phyloP scores from a whole-genome alignment of 2,329 filamentous ascomycete species.

The Penicillium sp. region DNA sequence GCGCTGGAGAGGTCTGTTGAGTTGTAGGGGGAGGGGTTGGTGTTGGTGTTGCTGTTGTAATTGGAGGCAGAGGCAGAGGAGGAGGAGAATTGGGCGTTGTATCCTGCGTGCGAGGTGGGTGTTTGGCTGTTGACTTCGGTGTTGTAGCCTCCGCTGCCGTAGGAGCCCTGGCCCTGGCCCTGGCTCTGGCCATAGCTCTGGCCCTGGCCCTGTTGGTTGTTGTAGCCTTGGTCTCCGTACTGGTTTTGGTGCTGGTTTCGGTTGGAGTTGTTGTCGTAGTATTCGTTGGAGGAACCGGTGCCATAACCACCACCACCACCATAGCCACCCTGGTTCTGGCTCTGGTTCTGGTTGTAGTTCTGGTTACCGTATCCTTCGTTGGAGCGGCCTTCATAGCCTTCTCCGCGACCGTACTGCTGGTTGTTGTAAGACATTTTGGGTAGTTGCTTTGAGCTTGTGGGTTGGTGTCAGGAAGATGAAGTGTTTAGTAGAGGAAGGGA shows the following conservation, averaged over 20 bases:
- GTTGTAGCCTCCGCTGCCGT: constrained; percentile 4
- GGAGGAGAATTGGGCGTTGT: background rate
- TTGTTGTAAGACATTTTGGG: background rate
- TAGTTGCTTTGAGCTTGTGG: background rate
- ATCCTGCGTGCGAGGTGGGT: constrained; percentile 7
- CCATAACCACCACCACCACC: background rate
- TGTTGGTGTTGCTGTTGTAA: constrained; percentile 18
- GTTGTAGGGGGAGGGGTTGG: no score
- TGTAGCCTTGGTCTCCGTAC: constrained; percentile 16
- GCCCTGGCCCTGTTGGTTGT: constrained; percentile 3
- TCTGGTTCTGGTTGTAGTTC: constrained; percentile 10
- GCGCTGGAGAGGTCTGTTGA: constrained; percentile 55
- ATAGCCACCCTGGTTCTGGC: constrained; percentile 3
- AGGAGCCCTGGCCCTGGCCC: background rate
- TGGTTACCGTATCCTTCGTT: background rate
- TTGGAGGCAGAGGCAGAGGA: constrained; percentile 22
- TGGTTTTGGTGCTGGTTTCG: constrained; percentile 9
- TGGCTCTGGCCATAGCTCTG: background rate
- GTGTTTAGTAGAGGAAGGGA: background rate
- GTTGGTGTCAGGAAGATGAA: no score
- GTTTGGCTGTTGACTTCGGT: constrained; percentile 7
- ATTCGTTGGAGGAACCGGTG: background rate
- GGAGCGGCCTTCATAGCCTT: constrained; percentile 10
- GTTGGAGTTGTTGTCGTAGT: background rate
- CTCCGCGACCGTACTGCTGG: background rate